A percentile compares a stretch with the other conserved stretches of the same genome.
phyloP scores from a whole-genome alignment of 495 filamentous ascomycete species.

The Annulohypoxylon maeteangense region DNA sequence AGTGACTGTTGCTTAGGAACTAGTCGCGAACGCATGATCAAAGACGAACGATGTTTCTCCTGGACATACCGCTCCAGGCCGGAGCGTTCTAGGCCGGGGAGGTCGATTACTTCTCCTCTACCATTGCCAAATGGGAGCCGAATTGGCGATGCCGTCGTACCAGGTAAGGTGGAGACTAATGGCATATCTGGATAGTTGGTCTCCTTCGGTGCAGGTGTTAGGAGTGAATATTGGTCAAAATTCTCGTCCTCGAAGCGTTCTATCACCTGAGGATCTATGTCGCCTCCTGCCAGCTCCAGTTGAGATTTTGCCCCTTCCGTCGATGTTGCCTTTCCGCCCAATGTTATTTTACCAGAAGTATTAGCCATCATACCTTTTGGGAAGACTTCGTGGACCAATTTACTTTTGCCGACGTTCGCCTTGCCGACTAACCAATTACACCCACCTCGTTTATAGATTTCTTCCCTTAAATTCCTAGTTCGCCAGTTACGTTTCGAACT shows the following conservation, averaged over 20 bases:
- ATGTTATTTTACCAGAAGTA: conserved; percentile 36
- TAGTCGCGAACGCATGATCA: conserved; percentile 80
- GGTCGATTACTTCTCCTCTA: conserved; percentile 91
- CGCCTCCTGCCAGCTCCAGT: conserved; percentile 36
- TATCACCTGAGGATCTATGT: conserved; percentile 41
- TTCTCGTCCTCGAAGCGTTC: conserved; percentile 34
- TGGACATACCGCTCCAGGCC: conserved; percentile 74
- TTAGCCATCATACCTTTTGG: conserved; percentile 76
- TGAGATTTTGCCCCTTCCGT: conserved; percentile 28
- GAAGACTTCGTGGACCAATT: conserved; percentile 84
- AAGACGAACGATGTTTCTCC: conserved; percentile 66
- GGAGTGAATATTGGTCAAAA: conserved; percentile 58
- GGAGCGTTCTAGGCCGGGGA: conserved; percentile 84
- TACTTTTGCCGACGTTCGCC: conserved; percentile 96
- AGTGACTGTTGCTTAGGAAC: conserved; percentile 74
- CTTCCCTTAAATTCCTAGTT: conserved; percentile 85
- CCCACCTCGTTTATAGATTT: conserved; percentile 80
- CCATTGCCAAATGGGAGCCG: conserved; percentile 85
- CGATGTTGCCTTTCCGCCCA: too few species aligned
- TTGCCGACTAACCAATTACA: conserved; percentile 99
- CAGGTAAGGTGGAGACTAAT: conserved; percentile 83
- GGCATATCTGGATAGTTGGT: conserved; percentile 82
- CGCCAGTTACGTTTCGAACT: conserved; percentile 88
- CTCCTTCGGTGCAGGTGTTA: conserved; percentile 80
- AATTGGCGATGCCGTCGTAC: conserved; percentile 94